Conservation (phyloP, 2,329 filamentous ascomycete genomes). For the Colletotrichum truncatum region DNA sequence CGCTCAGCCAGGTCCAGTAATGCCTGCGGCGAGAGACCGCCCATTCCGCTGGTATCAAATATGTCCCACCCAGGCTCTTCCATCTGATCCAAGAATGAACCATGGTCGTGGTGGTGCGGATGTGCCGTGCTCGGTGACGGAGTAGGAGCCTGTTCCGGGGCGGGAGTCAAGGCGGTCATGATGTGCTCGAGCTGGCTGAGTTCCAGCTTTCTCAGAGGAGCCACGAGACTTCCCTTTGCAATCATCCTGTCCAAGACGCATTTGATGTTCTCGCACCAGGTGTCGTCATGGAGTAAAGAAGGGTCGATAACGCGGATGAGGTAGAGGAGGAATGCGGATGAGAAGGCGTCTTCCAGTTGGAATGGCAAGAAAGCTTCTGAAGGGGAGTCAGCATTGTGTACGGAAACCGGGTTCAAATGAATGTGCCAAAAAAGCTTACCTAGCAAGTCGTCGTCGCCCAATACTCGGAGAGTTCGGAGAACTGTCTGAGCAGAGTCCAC, state of each 20-base stretch:
- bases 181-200: conserved; percentile 47
- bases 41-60: conserved; percentile 41
- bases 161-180: conserved; percentile 43
- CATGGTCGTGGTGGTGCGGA: conserved; percentile 19
- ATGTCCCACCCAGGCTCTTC: conserved; percentile 40
- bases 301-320: conserved; percentile 43
- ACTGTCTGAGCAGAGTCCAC: conserved; percentile 31
- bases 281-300: conserved; percentile 42
- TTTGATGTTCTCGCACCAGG: conserved; percentile 45
- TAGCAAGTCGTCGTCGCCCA: conserved; percentile 38
- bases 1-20: conserved; percentile 42
- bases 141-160: conserved; percentile 26
- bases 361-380: conserved; percentile 48
- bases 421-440: conserved; percentile 16
- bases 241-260: conserved; percentile 48
- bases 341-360: conserved; percentile 51
- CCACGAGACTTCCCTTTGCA: conserved; percentile 46
- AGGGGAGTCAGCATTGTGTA: background rate
- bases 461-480: conserved; percentile 26
- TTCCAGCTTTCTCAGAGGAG: conserved; percentile 46
- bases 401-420: conserved; percentile 11
- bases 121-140: conserved; percentile 25
- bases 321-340: conserved; percentile 49
- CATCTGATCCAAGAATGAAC: conserved; percentile 19
- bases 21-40: conserved; percentile 41